phyloP scores from a whole-genome alignment of 2,329 filamentous ascomycete genomes.

The Neocucurbitaria cava region DNA sequence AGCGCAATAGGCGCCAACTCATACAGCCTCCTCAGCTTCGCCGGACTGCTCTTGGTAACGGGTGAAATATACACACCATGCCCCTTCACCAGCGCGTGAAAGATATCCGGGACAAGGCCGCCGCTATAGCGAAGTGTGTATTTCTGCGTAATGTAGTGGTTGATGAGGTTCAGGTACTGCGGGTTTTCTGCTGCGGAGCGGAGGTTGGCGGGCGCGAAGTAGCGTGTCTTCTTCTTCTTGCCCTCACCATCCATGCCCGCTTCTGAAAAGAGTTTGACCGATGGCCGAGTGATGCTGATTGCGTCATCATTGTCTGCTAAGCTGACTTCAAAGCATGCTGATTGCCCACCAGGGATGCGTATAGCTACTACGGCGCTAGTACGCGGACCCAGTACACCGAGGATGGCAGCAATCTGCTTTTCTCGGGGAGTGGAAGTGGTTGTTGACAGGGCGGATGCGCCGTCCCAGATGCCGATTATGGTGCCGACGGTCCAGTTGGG shows the following conservation, averaged over 20 bases:
- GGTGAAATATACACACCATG: slow-evolving; percentile 68
- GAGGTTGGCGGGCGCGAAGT: slow-evolving; percentile 69
- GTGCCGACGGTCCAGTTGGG: slow-evolving; percentile 56
- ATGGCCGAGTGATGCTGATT: slow-evolving; percentile 47
- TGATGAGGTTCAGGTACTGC: slow-evolving; percentile 59
- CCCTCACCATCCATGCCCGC: too few relatives aligned
- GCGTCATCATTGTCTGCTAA: slow-evolving; percentile 38
- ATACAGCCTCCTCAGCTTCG: slow-evolving; percentile 66
- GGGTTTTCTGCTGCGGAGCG: slow-evolving; percentile 62
- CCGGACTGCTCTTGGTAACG: slow-evolving; percentile 58
- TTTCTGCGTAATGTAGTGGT: slow-evolving; percentile 57
- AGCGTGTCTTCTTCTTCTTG: slow-evolving; percentile 58
- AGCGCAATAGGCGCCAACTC: slow-evolving; percentile 68
- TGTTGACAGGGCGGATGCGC: slow-evolving; percentile 25
- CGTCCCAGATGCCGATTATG: slow-evolving; percentile 65
- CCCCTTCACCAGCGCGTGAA: slow-evolving; percentile 66
- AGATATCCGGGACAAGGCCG: slow-evolving; percentile 67
- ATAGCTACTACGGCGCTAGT: slow-evolving; percentile 61
- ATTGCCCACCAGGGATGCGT: slow-evolving; percentile 51
- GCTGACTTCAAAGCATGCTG: slow-evolving; percentile 62
- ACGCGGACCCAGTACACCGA: slow-evolving; percentile 43
- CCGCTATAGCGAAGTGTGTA: slow-evolving; percentile 69
- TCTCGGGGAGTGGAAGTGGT: slow-evolving; percentile 18
- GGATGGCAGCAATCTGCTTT: slow-evolving; percentile 42
- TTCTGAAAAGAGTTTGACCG: slow-evolving; percentile 18